phyloP scores from a whole-genome alignment of 1,139 yeast genomes.

The Geotrichum reessii region DNA sequence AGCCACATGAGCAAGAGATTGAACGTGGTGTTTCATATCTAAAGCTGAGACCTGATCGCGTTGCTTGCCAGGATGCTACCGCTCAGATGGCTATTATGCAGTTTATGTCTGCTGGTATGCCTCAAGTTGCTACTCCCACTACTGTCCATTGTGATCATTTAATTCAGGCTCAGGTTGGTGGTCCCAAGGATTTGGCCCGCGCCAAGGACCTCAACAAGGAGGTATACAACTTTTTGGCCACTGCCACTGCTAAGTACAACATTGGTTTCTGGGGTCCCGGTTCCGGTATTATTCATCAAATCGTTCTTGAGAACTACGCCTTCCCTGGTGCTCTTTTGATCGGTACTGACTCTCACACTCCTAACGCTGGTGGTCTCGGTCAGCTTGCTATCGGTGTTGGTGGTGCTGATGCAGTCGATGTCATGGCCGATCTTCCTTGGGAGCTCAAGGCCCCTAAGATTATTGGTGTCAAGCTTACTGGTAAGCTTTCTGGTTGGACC shows the following conservation, averaged over 20 bases:
- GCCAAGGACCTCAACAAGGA: slow-evolving; percentile 84
- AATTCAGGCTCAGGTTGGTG: slow-evolving; percentile 94
- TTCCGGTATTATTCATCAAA: slow-evolving; percentile 96
- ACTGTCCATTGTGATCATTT: slow-evolving; percentile 96
- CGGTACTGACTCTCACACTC: slow-evolving; percentile 96
- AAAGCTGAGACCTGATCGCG: slow-evolving; percentile 93
- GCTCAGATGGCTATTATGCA: slow-evolving; percentile 97
- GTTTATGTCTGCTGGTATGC: slow-evolving; percentile 93
- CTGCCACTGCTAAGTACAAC: slow-evolving; percentile 88
- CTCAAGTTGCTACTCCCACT: slow-evolving; percentile 81
- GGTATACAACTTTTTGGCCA: slow-evolving; percentile 85
- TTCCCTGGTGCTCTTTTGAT: slow-evolving; percentile 94
- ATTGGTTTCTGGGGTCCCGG: slow-evolving; percentile 99
- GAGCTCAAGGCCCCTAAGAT: slow-evolving; percentile 95
- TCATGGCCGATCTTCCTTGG: slow-evolving; percentile 97
- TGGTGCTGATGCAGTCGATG: slow-evolving; percentile 98
- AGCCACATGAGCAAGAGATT: slow-evolving; percentile 86
- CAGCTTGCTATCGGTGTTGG: slow-evolving; percentile 98
- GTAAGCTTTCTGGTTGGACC: slow-evolving; percentile 82
- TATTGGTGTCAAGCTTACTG: slow-evolving; percentile 86
- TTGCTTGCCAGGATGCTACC: slow-evolving; percentile 98
- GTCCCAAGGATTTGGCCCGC: slow-evolving; percentile 61
- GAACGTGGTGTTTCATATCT: slow-evolving; percentile 95
- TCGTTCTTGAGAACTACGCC: slow-evolving; percentile 88
- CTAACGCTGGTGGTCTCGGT: slow-evolving; percentile 97